Evolutionary conservation across 495 filamentous ascomycete species (phyloP), one percentile per base, ranked within the genome.

Genomic region (Trichoderma erinaceum): DNA sequence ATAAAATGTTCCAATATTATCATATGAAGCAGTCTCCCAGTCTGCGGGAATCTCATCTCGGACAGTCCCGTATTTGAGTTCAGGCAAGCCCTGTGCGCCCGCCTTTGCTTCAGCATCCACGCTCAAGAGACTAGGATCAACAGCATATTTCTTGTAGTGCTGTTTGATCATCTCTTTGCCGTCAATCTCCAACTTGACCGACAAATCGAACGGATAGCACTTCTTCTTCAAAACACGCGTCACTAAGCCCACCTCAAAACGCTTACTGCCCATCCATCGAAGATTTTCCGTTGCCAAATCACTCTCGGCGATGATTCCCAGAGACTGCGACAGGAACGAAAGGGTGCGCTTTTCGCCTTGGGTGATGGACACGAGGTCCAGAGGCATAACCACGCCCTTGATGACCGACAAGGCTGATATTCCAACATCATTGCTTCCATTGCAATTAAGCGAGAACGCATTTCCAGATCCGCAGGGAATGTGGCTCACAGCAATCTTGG

Each of bases 401-500:
- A 97, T 83, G 21, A 97, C 88, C 4, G 85, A 85, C 69, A 99
- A 75, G 11, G 94, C 90, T 4, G 92, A 91, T 64, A 92, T 73
- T 65, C 87, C 90, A 13, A 90, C 85, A 70, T 86, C 89, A 43
- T 88, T 85, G 1, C 92, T 95, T 2, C 94, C 95, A 66, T 90
- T 90, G 43, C 96, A 78, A 71, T 97, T 97, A 82, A 89, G 90
- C 61, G 89, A 90, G 91, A 98, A 89, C 29, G 92, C 94, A 75
- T 99, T 99, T 4, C 94, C 95, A 61, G 90, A 92, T 8, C 95
- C 95, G 73, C 94, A 95, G 11, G 95, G 95, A 11, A 99, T 82
- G 73, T 96, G 87, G n/a, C 89, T 87, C 12, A 99, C 86, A 11
- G 95, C 92, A n/a, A 97, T 75, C 71, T 89, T 90, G 5, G 80